phyloP scores from a whole-genome alignment of 352 stramenopile species.

The Phytophthora niederhauseri region DNA sequence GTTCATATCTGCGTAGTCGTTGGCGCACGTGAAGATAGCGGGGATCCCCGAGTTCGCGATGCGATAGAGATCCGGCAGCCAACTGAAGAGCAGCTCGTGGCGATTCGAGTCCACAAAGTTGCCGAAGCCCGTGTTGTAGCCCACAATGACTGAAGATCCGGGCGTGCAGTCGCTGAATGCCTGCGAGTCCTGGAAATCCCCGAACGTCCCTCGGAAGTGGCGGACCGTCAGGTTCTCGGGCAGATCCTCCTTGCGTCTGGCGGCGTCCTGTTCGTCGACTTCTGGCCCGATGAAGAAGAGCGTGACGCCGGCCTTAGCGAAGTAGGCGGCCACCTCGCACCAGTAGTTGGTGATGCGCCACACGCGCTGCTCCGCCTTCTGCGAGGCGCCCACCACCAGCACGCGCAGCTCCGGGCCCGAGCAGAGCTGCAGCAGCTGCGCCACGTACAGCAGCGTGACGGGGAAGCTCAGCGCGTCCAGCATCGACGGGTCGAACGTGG shows the following conservation, averaged over 20 bases:
- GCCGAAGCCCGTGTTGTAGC: conserved; percentile 81
- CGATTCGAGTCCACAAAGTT: conserved; percentile 71
- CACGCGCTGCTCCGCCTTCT: conserved; percentile 77
- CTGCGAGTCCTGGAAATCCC: conserved; percentile 47
- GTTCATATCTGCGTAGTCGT: conserved; percentile 83
- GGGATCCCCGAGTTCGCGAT: conserved; percentile 61
- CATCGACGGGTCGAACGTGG: conserved; percentile 63
- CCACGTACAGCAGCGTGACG: conserved; percentile 61
- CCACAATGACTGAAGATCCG: conserved; percentile 59
- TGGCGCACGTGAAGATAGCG: conserved; percentile 76
- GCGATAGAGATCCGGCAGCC: conserved; percentile 58
- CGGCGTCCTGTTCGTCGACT: conserved; percentile 27
- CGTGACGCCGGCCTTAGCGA: conserved; percentile 37
- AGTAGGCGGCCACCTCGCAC: conserved; percentile 54
- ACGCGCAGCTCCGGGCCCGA: conserved; percentile 34
- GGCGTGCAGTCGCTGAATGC: conserved; percentile 37
- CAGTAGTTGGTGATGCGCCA: conserved; percentile 75
- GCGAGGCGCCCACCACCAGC: conserved; percentile 62
- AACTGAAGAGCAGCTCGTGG: conserved; percentile 69
- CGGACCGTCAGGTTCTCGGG: conserved; percentile 37
- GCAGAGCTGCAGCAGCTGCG: conserved; percentile 40
- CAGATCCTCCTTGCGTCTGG: conserved; percentile 8
- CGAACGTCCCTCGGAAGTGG: conserved; percentile 59
- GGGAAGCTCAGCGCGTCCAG: conserved; percentile 80
- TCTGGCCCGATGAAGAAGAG: conserved; percentile 76